Evolutionary conservation across 495 filamentous ascomycete genomes (phyloP).

Genomic region (Aspergillus biplanus): DNA sequence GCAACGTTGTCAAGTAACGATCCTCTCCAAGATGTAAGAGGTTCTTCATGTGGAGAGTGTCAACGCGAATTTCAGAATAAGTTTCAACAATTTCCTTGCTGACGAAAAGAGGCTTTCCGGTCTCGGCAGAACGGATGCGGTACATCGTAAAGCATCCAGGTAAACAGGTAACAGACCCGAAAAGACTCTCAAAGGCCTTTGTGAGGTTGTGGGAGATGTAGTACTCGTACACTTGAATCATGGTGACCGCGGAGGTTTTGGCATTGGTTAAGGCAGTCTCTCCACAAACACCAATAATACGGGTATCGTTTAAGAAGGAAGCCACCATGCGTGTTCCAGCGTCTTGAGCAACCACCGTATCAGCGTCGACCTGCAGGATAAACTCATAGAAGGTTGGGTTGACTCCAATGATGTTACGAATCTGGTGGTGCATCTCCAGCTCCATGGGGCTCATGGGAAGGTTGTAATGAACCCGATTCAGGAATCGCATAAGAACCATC

Average conservation of each 20-base stretch:
- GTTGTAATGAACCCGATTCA: slow-evolving; percentile 98
- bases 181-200: slow-evolving; percentile 98
- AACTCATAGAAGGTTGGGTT: slow-evolving; percentile 99
- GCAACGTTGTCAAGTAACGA: slow-evolving; percentile 92
- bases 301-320: slow-evolving; percentile 86
- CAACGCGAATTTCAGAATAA: slow-evolving; percentile 90
- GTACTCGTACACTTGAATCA: slow-evolving; percentile 99
- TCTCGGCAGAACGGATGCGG: slow-evolving; percentile 89
- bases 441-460: slow-evolving; percentile 94
- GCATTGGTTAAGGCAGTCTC: slow-evolving; percentile 93
- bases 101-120: slow-evolving; percentile 93
- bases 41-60: slow-evolving; percentile 99
- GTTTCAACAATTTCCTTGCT: slow-evolving; percentile 83
- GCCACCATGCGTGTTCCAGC: slow-evolving; percentile 92
- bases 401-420: slow-evolving; percentile 97
- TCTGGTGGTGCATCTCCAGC: slow-evolving; percentile 98
- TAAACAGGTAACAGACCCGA: slow-evolving; percentile 95
- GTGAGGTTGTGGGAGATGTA: slow-evolving; percentile 98
- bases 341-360: slow-evolving; percentile 91
- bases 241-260: slow-evolving; percentile 89
- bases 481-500: slow-evolving; percentile 96
- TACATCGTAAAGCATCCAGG: slow-evolving; percentile 99
- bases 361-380: slow-evolving; percentile 94
- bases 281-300: slow-evolving; percentile 89
- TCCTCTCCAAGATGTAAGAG: slow-evolving; percentile 89